These are phyloP conservation scores for Zygosaccharomyces sapae DNA, from an alignment of 1,139 yeast species.

Conservation along the genomic window DNA sequence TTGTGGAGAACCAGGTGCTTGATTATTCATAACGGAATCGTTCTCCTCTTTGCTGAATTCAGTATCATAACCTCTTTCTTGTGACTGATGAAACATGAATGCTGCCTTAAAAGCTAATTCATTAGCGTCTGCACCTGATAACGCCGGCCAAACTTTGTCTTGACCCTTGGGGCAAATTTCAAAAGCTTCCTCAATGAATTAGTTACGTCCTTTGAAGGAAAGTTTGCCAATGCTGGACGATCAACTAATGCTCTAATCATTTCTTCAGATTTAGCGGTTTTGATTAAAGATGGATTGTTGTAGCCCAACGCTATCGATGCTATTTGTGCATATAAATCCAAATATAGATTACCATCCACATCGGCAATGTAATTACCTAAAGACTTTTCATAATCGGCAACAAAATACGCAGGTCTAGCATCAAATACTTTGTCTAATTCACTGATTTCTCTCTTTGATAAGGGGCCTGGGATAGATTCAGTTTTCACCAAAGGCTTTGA, in stretches of 20 bases:
- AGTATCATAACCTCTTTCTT: constrained; percentile 48
- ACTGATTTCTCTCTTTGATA: constrained; percentile 44
- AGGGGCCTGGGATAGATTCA: constrained; percentile 58
- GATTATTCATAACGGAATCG: constrained; percentile 56
- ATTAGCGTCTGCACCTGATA: constrained; percentile 72
- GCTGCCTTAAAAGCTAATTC: constrained; percentile 78
- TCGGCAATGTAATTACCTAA: constrained; percentile 66
- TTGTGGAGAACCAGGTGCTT: constrained; percentile 65
- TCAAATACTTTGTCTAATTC: constrained; percentile 57
- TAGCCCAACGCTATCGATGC: constrained; percentile 73
- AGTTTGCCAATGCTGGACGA: constrained; percentile 73
- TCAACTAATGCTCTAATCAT: constrained; percentile 66
- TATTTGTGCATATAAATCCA: constrained; percentile 70
- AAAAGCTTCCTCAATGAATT: constrained; percentile 52
- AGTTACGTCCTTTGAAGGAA: constrained; percentile 56
- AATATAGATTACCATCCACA: constrained; percentile 60
- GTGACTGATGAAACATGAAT: constrained; percentile 63
- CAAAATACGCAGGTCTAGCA: constrained; percentile 64
- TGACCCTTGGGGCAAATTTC: constrained; percentile 70
- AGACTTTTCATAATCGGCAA: constrained; percentile 61
- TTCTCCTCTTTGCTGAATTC: constrained; percentile 57
- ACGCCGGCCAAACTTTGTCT: constrained; percentile 62
- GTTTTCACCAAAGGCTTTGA: constrained; percentile 46
- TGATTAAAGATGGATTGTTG: constrained; percentile 64
- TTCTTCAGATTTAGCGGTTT: constrained; percentile 58